Evolutionary conservation across 108 stramenopile species (phyloP).

Genomic region (Cyclotella sp.): DNA sequence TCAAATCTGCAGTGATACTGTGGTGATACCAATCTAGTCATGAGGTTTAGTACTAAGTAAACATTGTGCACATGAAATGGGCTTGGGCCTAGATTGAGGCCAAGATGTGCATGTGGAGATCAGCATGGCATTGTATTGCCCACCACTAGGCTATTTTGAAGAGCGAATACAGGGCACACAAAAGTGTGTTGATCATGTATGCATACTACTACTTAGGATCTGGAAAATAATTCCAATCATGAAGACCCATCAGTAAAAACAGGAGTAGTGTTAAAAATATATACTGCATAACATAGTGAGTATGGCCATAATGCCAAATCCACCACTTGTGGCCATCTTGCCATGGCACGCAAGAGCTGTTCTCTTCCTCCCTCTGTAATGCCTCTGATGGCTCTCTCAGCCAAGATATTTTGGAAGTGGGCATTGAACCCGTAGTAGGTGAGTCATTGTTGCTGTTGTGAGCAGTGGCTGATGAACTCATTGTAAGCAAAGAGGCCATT

Average conservation of each 20-base stretch:
- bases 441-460: neutral
- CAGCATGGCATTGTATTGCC: neutral
- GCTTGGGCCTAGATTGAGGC: neutral
- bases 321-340: too few relatives aligned
- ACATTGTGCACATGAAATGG: too few relatives aligned
- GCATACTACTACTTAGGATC: neutral
- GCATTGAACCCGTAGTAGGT: constrained; percentile 18
- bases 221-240: neutral
- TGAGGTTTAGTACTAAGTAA: too few relatives aligned
- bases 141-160: neutral
- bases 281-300: too few relatives aligned
- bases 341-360: too few relatives aligned
- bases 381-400: too few relatives aligned
- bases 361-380: too few relatives aligned
- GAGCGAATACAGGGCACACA: neutral
- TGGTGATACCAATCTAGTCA: too few relatives aligned
- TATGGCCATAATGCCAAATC: too few relatives aligned
- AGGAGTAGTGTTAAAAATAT: too few relatives aligned
- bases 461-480: constrained; percentile 5
- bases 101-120: neutral
- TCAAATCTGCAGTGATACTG: too few relatives aligned
- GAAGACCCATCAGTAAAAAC: neutral
- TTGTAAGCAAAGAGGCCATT: constrained; percentile 45
- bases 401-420: neutral
- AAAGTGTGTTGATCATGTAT: neutral